phyloP scores from a whole-genome alignment of 169 alveolate genomes.

The Pseudocohnilembus persalinus region DNA sequence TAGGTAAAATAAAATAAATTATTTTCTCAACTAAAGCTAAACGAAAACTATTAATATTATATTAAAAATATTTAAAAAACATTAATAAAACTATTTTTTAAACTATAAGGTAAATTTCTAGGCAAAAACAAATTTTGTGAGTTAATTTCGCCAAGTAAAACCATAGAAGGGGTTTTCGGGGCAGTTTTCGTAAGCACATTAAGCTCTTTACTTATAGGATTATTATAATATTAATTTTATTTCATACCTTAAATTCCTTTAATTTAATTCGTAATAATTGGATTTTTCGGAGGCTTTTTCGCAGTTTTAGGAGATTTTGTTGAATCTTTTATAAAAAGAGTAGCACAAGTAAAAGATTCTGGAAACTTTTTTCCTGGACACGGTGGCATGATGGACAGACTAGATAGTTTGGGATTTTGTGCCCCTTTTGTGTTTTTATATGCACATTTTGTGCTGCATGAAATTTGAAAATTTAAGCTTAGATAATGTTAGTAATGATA shows the following conservation, averaged over 20 bases:
- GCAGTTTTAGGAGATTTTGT: slow-evolving; percentile 53
- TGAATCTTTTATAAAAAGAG: slow-evolving; percentile 56
- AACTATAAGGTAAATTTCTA: slow-evolving; percentile 29
- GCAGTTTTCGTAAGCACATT: slow-evolving; percentile 41
- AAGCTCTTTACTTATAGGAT: slow-evolving; percentile 20
- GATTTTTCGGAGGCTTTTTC: slow-evolving; percentile 5
- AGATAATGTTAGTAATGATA: too few relatives aligned
- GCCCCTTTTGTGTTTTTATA: too few relatives aligned
- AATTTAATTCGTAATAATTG: slow-evolving; percentile 2
- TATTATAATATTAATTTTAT: neutral
- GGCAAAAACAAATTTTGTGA: slow-evolving; percentile 52
- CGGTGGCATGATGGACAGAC: slow-evolving; percentile 66
- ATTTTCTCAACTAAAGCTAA: too few relatives aligned
- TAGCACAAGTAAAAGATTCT: slow-evolving; percentile 55
- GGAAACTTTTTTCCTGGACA: slow-evolving; percentile 66
- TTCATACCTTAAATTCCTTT: slow-evolving; percentile 13
- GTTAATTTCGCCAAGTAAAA: slow-evolving; percentile 58
- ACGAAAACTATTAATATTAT: neutral
- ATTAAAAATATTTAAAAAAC: neutral
- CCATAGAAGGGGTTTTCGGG: slow-evolving; percentile 58
- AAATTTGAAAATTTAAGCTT: too few relatives aligned
- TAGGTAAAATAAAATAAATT: too few relatives aligned
- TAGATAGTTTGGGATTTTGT: slow-evolving; percentile 1
- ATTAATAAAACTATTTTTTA: neutral
- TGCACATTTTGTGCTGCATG: too few relatives aligned